Conservation (phyloP, 768 basidiomycete species). For the Collybia sordida region DNA sequence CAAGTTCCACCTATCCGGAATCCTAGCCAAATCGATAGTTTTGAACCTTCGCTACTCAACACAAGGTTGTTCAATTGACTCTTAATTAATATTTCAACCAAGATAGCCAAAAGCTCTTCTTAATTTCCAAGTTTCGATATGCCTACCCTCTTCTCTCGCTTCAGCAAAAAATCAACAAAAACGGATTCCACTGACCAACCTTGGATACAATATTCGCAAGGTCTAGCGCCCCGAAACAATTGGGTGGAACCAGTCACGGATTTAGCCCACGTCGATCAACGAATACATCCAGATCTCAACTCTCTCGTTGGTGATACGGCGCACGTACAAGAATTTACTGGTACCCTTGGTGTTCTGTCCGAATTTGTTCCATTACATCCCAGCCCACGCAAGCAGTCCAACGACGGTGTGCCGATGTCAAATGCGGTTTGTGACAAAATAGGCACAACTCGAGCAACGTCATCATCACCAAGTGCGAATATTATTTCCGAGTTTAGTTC, state of each 20-base stretch:
- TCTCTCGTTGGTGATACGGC: slow-evolving; percentile 23
- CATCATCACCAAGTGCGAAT: too few species aligned
- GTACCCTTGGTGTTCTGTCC: neutral
- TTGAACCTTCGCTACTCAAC: too few species aligned
- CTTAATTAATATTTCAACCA: too few species aligned
- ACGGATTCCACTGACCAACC: slow-evolving; percentile 16
- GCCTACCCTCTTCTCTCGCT: slow-evolving; percentile 28
- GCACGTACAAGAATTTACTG: slow-evolving; percentile 3
- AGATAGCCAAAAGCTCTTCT: too few species aligned
- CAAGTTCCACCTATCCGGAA: too few species aligned
- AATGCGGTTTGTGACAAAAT: neutral
- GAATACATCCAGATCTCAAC: slow-evolving; percentile 39
- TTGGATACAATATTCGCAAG: slow-evolving; percentile 3
- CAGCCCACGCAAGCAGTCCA: slow-evolving; percentile 10
- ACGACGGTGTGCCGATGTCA: neutral
- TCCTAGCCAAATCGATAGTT: too few species aligned
- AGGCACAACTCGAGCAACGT: too few species aligned
- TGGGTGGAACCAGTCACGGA: neutral
- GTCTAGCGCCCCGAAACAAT: neutral
- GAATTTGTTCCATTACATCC: slow-evolving; percentile 10
- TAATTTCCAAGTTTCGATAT: slow-evolving; percentile 6
- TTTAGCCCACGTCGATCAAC: slow-evolving; percentile 20
- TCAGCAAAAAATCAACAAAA: slow-evolving; percentile 25
- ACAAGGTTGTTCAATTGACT: too few species aligned
- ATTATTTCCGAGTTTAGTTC: too few species aligned